Evolutionary conservation across 208 protist genomes (phyloP), one percentile per base, ranked within the genome.

Genomic region (Leishmania gerbilli): DNA sequence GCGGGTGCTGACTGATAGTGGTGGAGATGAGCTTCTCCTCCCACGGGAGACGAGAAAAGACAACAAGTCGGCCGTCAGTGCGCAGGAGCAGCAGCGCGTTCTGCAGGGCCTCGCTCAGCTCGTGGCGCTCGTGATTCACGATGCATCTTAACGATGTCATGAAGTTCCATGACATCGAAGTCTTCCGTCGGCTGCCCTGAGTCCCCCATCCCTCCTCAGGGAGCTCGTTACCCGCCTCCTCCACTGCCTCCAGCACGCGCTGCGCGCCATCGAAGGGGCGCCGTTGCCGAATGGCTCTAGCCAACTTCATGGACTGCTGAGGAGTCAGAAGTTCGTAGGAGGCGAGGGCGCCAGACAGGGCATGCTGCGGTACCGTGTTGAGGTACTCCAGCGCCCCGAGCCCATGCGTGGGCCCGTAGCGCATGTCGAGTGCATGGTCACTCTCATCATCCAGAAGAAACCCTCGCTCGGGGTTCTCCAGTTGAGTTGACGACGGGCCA

Each of bases 151-250:
- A 79, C 27, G 95, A 93, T 0, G 84, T 90, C 27, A 98, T 68
- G 74, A 98, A 96, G 72, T 92, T 93, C 92, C 87, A 94, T 68
- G 95, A 95, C 93, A 96, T 95, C 11, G 92, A 85, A n/a, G 89
- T 71, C 79, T 93, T 94, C n/a, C 89, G 86, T 11, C 88, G 80
- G 64, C 91, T 96, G 4, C 74, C 67, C 71, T 96, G 91, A 21
- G 78, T 87, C 51, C 78, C 60, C 93, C 95, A 98, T 0, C 89
- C 91, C 13, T 95, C 95, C 72, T 96, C 90, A 3, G 93, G 90
- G 6, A 95, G 76, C 19, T 90, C 86, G 72, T 92, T 86, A 9
- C 92, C 95, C 1, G 91, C 89, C 24, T 82, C 74, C 79, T 95
- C 90, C 15, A 95, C 87, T 40, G 88, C 88, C 49, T 86, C 77